phyloP scores from a whole-genome alignment of 805 yeast genomes.

The Ogataea parapolymorpha region DNA sequence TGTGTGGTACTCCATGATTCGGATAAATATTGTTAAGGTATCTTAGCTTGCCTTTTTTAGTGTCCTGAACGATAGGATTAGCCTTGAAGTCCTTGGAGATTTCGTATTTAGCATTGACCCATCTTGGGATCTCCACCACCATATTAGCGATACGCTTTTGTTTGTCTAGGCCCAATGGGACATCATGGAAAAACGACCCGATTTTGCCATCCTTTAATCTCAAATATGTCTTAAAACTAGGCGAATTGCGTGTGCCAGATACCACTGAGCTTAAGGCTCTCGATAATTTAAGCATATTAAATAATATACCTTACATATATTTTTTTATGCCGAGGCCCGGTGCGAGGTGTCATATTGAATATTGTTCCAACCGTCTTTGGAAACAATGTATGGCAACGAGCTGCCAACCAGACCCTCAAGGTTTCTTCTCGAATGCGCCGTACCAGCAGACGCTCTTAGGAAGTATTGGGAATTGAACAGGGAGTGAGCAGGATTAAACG shows the following conservation, averaged over 20 bases:
- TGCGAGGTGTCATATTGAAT: conserved; percentile 11
- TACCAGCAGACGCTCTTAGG: conserved; percentile 12
- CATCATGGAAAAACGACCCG: conserved; percentile 70
- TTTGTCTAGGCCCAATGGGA: conserved; percentile 53
- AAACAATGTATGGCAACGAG: conserved; percentile 31
- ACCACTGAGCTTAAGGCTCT: conserved; percentile 19
- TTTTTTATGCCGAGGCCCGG: neutral
- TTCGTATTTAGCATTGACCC: conserved; percentile 84
- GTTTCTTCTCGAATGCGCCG: conserved; percentile 11
- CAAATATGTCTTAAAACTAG: conserved; percentile 43
- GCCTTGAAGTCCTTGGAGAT: conserved; percentile 53
- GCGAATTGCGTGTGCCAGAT: conserved; percentile 38
- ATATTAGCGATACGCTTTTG: conserved; percentile 48
- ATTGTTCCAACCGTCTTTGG: conserved; percentile 32
- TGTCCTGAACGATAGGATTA: conserved; percentile 81
- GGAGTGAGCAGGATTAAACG: conserved; percentile 27
- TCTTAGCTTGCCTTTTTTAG: conserved; percentile 63
- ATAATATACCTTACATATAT: neutral
- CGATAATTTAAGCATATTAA: neutral
- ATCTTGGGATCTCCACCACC: conserved; percentile 76
- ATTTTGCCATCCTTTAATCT: conserved; percentile 38
- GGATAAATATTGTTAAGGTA: conserved; percentile 80
- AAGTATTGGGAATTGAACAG: conserved; percentile 23
- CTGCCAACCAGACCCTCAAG: conserved; percentile 34
- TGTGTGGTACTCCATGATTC: conserved; percentile 78